Conservation (phyloP, 805 yeast genomes). For the Saccharomyces paradoxus region DNA sequence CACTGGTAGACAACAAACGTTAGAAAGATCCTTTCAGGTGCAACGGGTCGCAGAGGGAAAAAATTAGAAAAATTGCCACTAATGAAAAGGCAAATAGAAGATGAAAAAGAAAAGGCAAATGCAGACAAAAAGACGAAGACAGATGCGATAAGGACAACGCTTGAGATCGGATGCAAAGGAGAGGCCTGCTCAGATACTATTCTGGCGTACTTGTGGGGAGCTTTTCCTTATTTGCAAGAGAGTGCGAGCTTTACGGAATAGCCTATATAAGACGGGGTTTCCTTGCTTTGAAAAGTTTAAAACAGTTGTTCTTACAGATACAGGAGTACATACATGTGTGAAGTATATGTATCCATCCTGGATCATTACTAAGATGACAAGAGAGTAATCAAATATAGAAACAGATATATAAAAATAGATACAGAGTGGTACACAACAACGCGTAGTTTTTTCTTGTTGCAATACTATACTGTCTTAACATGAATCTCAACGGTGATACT, state of each 20-base stretch:
- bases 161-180: neutral
- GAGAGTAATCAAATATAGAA: neutral
- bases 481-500: neutral
- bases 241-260: neutral
- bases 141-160: neutral
- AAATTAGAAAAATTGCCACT: neutral
- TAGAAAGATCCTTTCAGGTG: neutral
- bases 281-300: neutral
- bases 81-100: neutral
- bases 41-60: neutral
- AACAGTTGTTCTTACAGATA: neutral
- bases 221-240: neutral
- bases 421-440: neutral
- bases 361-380: neutral
- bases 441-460: neutral
- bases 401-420: neutral
- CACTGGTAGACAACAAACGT: neutral
- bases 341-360: neutral
- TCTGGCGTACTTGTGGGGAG: neutral
- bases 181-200: neutral
- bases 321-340: neutral
- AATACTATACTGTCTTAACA: neutral
- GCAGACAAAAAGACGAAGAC: neutral
- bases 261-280: neutral
- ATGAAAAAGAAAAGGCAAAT: neutral